phyloP scores from a whole-genome alignment of 2,329 filamentous ascomycete species.

The Epichloe gansuensis region DNA sequence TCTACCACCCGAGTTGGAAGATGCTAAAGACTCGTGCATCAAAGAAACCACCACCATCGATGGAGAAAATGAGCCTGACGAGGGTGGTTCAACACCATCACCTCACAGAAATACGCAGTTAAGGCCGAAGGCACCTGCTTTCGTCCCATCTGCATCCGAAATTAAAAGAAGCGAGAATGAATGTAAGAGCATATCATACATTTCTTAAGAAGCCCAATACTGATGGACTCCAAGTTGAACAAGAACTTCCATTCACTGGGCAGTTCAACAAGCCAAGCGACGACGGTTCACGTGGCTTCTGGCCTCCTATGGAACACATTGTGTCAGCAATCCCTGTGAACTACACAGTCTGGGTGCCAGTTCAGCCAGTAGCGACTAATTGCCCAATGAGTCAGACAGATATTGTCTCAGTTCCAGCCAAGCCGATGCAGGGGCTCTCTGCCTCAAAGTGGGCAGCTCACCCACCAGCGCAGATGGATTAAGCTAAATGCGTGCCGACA shows the following conservation, averaged over 20 bases:
- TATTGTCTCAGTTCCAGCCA: not conserved
- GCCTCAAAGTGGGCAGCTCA: constrained; percentile 2
- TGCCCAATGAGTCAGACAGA: not conserved
- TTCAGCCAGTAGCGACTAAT: not conserved
- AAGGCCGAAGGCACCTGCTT: not conserved
- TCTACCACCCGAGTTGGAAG: not conserved
- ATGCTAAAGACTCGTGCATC: not conserved
- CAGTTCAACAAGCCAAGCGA: not conserved
- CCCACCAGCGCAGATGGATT: not conserved
- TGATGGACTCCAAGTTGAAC: not conserved
- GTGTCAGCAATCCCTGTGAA: not conserved
- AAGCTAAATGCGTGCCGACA: not conserved
- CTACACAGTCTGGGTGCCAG: constrained; percentile 2
- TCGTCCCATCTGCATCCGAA: not conserved
- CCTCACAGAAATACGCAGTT: not conserved
- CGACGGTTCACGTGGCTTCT: not conserved
- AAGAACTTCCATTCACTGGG: constrained; percentile 1
- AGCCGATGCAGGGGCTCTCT: constrained; percentile 2
- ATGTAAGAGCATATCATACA: not conserved
- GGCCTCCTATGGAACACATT: not conserved
- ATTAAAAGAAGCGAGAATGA: not conserved
- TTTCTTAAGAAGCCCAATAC: not conserved
- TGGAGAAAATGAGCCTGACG: not conserved
- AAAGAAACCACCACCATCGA: not conserved
- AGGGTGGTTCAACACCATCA: not conserved